Evolutionary conservation across 1,284 basidiomycete genomes (phyloP).

Genomic region (Anthracocystis walkeri): DNA sequence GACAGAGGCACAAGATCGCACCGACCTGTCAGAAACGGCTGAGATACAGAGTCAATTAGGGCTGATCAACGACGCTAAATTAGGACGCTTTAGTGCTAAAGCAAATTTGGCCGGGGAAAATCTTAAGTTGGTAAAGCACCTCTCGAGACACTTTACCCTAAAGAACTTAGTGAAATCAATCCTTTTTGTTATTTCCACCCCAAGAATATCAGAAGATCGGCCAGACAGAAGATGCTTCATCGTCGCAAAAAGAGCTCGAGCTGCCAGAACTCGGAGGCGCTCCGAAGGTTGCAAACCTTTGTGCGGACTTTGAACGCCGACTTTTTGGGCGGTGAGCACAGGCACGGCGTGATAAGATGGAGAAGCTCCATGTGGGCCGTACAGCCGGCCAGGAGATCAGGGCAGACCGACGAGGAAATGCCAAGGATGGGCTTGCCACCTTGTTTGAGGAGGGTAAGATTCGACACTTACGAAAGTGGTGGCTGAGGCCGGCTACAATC

Average conservation of each 20-base stretch:
- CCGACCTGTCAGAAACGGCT: neutral
- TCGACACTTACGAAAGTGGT: constrained; percentile 21
- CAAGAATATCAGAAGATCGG: no score
- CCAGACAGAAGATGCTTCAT: neutral
- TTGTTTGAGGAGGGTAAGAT: neutral
- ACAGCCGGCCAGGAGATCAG: no score
- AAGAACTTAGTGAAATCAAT: no score
- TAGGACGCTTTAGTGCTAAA: no score
- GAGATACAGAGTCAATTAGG: neutral
- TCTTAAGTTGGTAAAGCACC: no score
- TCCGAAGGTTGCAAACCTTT: constrained; percentile 2
- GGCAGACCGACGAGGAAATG: neutral
- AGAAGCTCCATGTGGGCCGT: neutral
- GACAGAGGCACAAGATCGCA: neutral
- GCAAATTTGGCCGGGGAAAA: neutral
- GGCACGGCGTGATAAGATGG: neutral
- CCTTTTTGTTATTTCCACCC: no score
- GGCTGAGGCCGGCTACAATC: constrained; percentile 11
- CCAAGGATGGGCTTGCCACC: neutral
- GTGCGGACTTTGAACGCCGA: constrained; percentile 12
- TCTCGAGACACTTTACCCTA: no score
- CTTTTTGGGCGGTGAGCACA: neutral
- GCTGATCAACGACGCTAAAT: no score
- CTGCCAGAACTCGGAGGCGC: constrained; percentile 7
- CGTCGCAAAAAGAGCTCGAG: neutral